Conservation (phyloP, 768 basidiomycete species). For the Termitomyces sp. region DNA sequence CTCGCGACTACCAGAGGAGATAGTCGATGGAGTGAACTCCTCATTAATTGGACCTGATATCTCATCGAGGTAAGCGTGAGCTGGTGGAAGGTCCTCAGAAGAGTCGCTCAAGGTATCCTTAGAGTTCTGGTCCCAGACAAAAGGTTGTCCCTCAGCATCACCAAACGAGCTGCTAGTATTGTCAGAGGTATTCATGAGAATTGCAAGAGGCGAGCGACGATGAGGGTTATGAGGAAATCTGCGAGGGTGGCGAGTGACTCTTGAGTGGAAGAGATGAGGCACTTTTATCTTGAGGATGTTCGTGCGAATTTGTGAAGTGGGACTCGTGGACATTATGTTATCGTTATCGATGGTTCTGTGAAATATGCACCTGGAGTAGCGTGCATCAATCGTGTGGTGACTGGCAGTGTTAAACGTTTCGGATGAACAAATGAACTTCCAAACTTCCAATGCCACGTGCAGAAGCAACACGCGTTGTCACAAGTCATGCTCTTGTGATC, state of each 20-base stretch:
- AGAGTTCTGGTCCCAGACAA: neutral
- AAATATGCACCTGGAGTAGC: neutral
- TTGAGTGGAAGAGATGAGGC: slow-evolving; percentile 1
- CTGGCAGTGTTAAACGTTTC: too few species aligned
- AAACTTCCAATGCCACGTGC: neutral
- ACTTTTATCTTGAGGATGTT: slow-evolving; percentile 2
- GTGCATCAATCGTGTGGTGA: neutral
- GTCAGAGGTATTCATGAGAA: slow-evolving; percentile 1
- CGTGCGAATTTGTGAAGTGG: neutral
- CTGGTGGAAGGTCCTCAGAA: neutral
- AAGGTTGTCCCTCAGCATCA: neutral
- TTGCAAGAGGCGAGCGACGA: slow-evolving; percentile 1
- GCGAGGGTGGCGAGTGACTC: neutral
- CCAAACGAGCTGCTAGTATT: neutral
- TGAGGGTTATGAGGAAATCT: neutral
- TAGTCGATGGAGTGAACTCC: neutral
- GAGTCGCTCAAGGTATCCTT: neutral
- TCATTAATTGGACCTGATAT: neutral
- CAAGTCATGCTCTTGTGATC: neutral
- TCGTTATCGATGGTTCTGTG: neutral
- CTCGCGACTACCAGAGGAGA: neutral
- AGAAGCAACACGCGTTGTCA: neutral
- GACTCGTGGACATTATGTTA: slow-evolving; percentile 4
- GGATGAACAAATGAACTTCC: neutral
- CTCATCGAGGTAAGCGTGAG: neutral